These are phyloP conservation scores for Cyclotella sp. DNA, from an alignment of 108 stramenopile species.

Conservation along the genomic window DNA sequence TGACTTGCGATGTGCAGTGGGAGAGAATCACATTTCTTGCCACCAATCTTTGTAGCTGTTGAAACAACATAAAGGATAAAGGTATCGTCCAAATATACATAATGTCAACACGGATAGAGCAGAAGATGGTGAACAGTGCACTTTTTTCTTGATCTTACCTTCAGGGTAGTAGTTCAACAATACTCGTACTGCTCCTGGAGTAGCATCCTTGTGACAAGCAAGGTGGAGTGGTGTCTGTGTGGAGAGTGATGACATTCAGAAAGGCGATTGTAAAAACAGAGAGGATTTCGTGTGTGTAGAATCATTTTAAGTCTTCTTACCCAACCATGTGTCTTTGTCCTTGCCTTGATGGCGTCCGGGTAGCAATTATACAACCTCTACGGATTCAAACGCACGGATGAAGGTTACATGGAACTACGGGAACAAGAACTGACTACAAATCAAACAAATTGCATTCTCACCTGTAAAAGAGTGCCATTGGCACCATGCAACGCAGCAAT, in stretches of 20 bases:
- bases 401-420: not conserved
- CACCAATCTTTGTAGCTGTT: constrained; percentile 27
- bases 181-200: constrained; percentile 41
- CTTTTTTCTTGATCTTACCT: constrained; percentile 17
- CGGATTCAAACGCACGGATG: not conserved
- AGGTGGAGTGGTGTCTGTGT: constrained; percentile 49
- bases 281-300: not conserved
- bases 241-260: too few species aligned
- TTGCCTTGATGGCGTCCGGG: constrained; percentile 50
- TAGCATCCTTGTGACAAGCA: constrained; percentile 50
- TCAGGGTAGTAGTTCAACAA: constrained; percentile 49
- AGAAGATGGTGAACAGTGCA: not conserved
- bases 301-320: not conserved
- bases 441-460: not conserved
- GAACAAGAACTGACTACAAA: not conserved
- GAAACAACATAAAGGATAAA: not conserved
- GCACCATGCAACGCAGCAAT: constrained; percentile 53
- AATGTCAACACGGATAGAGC: not conserved
- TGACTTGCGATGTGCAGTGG: constrained; percentile 50
- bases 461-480: constrained; percentile 39
- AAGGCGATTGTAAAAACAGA: not conserved
- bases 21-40: constrained; percentile 51
- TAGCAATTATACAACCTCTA: constrained; percentile 42
- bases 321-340: constrained; percentile 48
- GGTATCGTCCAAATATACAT: too few species aligned